Conservation (phyloP, 352 stramenopile species). For the Phytopythium boreale region DNA sequence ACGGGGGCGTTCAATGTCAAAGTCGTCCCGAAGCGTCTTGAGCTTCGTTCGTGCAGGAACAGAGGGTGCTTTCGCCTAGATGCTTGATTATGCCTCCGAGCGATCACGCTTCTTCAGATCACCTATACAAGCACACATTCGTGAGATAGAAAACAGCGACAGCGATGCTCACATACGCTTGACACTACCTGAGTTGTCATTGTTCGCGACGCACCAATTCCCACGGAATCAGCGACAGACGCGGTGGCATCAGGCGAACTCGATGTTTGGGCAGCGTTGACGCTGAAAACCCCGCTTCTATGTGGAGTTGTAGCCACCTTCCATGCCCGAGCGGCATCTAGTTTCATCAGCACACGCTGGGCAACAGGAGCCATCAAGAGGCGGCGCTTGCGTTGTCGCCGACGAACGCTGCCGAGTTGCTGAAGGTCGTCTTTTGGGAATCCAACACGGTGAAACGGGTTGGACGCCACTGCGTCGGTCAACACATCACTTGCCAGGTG, state of each 20-base stretch:
- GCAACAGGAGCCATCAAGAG: conserved; percentile 27
- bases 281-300: conserved; percentile 80
- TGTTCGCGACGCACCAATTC: background rate
- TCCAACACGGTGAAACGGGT: conserved; percentile 25
- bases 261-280: conserved; percentile 29
- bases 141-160: background rate
- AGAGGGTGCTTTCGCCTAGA: conserved; percentile 1
- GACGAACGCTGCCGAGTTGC: conserved; percentile 21
- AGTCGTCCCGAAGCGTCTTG: background rate
- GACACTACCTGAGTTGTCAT: background rate
- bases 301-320: conserved; percentile 76
- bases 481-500: conserved; percentile 36
- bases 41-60: conserved; percentile 2
- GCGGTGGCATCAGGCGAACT: background rate
- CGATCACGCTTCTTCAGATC: background rate
- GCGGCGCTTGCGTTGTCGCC: conserved; percentile 30
- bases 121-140: background rate
- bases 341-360: conserved; percentile 36
- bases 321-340: conserved; percentile 38
- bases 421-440: conserved; percentile 20
- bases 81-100: background rate
- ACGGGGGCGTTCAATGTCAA: background rate
- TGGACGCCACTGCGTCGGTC: conserved; percentile 43
- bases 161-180: background rate
- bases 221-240: background rate